phyloP scores from a whole-genome alignment of 352 stramenopile genomes.

The Pilasporangium apinafurcum region DNA sequence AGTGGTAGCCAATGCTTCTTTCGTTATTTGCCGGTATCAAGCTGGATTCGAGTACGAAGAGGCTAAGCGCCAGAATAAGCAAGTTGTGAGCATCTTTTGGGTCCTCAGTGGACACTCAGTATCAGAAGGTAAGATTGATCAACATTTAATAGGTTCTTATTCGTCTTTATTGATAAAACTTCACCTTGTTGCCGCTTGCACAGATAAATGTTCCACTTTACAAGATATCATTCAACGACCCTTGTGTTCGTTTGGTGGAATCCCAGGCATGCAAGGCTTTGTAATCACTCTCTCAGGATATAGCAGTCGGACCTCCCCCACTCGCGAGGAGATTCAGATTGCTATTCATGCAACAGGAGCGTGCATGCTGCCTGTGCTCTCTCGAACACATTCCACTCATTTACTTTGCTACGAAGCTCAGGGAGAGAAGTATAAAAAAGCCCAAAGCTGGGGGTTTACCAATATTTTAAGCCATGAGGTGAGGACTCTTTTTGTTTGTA shows the following conservation, averaged over 20 bases:
- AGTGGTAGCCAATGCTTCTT: slow-evolving; percentile 71
- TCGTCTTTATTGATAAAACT: neutral
- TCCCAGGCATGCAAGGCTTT: slow-evolving; percentile 71
- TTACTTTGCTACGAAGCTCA: slow-evolving; percentile 69
- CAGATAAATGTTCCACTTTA: slow-evolving; percentile 19
- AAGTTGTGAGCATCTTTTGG: slow-evolving; percentile 78
- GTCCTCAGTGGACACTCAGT: slow-evolving; percentile 45
- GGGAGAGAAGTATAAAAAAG: slow-evolving; percentile 85
- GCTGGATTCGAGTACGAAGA: slow-evolving; percentile 79
- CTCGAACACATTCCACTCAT: slow-evolving; percentile 75
- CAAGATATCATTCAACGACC: slow-evolving; percentile 51
- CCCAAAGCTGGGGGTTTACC: slow-evolving; percentile 70
- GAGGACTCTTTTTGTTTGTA: neutral
- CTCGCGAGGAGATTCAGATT: slow-evolving; percentile 78
- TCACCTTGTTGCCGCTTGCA: neutral
- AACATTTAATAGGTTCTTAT: neutral
- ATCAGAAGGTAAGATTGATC: slow-evolving; percentile 12
- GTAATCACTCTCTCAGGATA: slow-evolving; percentile 83
- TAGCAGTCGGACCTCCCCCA: slow-evolving; percentile 65
- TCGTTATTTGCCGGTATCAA: slow-evolving; percentile 78
- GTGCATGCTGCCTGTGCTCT: slow-evolving; percentile 79
- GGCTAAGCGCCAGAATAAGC: slow-evolving; percentile 59
- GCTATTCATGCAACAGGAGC: slow-evolving; percentile 78
- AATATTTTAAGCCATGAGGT: slow-evolving; percentile 82
- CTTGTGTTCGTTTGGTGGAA: slow-evolving; percentile 57